Evolutionary conservation across 441 rosid species (phyloP).

Genomic region (Adansonia rubrostipa): DNA sequence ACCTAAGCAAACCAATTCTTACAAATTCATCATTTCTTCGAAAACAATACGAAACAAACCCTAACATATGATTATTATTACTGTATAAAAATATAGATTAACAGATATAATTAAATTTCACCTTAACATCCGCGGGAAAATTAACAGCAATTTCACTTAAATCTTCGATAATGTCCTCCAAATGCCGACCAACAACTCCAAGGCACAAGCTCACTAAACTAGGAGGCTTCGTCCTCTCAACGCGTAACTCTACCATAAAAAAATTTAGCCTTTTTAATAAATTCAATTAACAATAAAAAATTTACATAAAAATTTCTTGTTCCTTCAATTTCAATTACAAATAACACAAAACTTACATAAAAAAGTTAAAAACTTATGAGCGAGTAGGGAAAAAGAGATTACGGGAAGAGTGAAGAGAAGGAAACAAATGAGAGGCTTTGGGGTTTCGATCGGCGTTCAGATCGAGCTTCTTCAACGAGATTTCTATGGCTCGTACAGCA

Average conservation of each 20-base stretch:
- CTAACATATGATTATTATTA: constrained; percentile 2
- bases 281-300: neutral
- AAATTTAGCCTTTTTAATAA: neutral
- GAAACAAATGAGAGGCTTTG: constrained; percentile 26
- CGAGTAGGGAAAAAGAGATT: constrained; percentile 25
- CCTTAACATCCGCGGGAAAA: constrained; percentile 81
- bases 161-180: constrained; percentile 71
- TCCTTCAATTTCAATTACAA: constrained; percentile 9
- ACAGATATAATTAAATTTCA: constrained; percentile 20
- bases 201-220: constrained; percentile 77
- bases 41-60: neutral
- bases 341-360: neutral
- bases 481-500: constrained; percentile 33
- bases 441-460: constrained; percentile 42
- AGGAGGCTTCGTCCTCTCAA: constrained; percentile 52
- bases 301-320: neutral
- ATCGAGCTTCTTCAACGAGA: constrained; percentile 51
- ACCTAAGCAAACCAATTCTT: constrained; percentile 9
- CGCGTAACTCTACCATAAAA: constrained; percentile 39
- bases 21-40: neutral
- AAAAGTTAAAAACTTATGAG: neutral
- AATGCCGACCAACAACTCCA: constrained; percentile 76
- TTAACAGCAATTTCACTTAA: constrained; percentile 60
- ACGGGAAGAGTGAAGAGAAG: constrained; percentile 46
- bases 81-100: neutral